phyloP scores from a whole-genome alignment of 495 filamentous ascomycete genomes.

The Neurospora hispaniola region DNA sequence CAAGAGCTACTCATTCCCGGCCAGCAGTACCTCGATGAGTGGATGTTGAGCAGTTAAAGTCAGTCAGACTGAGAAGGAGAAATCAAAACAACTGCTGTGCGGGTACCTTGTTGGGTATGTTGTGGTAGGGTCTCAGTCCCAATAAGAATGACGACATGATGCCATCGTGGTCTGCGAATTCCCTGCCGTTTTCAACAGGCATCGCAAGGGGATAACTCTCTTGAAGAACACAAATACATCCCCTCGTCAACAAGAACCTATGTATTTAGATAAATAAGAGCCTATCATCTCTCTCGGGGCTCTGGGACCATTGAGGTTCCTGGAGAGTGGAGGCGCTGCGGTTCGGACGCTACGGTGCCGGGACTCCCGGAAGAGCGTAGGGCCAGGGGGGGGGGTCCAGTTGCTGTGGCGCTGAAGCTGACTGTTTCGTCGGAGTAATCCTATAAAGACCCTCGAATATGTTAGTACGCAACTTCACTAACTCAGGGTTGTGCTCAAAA shows the following conservation, averaged over 20 bases:
- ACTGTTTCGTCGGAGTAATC: background rate
- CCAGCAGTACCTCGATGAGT: no score
- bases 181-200: background rate
- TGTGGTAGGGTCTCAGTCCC: background rate
- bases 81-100: background rate
- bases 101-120: background rate
- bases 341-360: background rate
- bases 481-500: background rate
- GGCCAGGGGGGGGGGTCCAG: background rate
- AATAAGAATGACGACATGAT: background rate
- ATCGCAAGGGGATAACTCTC: background rate
- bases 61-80: background rate
- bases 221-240: no score
- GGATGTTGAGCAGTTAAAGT: background rate
- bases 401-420: background rate
- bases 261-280: background rate
- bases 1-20: no score
- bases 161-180: background rate
- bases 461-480: background rate
- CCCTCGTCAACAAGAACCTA: background rate
- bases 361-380: background rate
- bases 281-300: background rate
- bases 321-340: background rate
- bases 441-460: background rate
- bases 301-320: background rate